Evolutionary conservation across 2,329 filamentous ascomycete genomes (phyloP).

Genomic region (Colletotrichum sp.): DNA sequence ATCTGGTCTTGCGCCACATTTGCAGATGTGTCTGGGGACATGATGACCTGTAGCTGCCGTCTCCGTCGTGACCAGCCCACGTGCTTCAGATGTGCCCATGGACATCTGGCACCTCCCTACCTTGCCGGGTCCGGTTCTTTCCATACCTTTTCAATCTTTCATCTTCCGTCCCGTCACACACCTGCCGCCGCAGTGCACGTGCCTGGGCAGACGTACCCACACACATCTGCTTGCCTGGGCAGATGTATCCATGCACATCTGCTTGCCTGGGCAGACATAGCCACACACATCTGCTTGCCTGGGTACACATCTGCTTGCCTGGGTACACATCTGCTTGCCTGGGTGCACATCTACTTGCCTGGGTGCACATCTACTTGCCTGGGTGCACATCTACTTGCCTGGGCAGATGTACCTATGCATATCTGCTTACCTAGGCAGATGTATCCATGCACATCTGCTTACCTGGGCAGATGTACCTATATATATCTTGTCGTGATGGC

Average conservation of each 20-base stretch:
- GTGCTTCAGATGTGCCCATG: neutral
- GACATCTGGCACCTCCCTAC: neutral
- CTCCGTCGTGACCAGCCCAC: no score
- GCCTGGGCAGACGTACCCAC: neutral
- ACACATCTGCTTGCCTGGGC: neutral
- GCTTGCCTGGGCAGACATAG: neutral
- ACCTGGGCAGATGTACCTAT: no score
- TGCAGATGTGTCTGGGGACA: neutral
- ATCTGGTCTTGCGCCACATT: neutral
- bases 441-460: no score
- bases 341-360: no score
- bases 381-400: no score
- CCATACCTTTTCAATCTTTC: neutral
- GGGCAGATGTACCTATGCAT: no score
- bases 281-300: neutral
- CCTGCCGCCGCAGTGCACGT: neutral
- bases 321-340: neutral
- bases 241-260: no score
- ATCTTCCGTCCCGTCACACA: neutral
- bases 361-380: no score
- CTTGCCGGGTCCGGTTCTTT: neutral
- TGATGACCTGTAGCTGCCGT: no score
- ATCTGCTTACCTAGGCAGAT: no score
- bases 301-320: neutral
- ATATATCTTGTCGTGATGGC: no score